Evolutionary conservation across 2,329 filamentous ascomycete genomes (phyloP).

Genomic region (Epichloe gansuensis): DNA sequence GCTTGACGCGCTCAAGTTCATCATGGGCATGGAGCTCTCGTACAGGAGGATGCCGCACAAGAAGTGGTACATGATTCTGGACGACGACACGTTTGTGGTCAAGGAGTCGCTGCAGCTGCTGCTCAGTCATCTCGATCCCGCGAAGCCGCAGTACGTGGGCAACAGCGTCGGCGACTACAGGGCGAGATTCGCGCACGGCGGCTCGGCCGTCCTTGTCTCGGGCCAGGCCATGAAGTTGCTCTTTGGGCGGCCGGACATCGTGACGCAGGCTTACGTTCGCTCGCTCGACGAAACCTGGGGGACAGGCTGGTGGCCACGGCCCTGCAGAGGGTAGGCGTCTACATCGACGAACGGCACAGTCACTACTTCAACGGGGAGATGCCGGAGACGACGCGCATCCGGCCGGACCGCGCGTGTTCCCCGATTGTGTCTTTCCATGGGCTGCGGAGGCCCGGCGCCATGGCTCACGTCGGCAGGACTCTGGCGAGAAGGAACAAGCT

Average conservation of each 20-base stretch:
- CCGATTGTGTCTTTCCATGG: slow-evolving; percentile 44
- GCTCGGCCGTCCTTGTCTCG: slow-evolving; percentile 41
- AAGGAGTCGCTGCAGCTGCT: slow-evolving; percentile 35
- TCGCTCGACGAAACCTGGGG: slow-evolving; percentile 40
- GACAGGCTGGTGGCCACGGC: slow-evolving; percentile 42
- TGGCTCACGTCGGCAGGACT: slow-evolving; percentile 30
- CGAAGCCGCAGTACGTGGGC: slow-evolving; percentile 37
- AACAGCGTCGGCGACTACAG: slow-evolving; percentile 46
- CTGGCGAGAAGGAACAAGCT: slow-evolving; percentile 28
- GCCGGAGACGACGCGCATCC: slow-evolving; percentile 36
- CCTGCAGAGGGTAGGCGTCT: slow-evolving; percentile 39
- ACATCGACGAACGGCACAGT: slow-evolving; percentile 42
- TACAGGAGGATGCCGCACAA: slow-evolving; percentile 38
- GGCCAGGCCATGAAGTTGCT: slow-evolving; percentile 35
- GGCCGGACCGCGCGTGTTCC: slow-evolving; percentile 37
- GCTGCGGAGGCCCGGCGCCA: slow-evolving; percentile 30
- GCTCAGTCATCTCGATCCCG: slow-evolving; percentile 36
- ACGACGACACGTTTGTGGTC: slow-evolving; percentile 46
- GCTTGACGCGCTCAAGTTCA: slow-evolving; percentile 41
- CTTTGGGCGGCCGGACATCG: slow-evolving; percentile 29
- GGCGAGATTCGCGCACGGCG: slow-evolving; percentile 43
- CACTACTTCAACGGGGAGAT: slow-evolving; percentile 44
- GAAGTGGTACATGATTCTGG: slow-evolving; percentile 47
- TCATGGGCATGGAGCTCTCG: slow-evolving; percentile 40
- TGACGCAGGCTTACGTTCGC: slow-evolving; percentile 31